These are phyloP conservation scores for Aristolochia contorta DNA, from an alignment of 164 flowering plant genomes.

Conservation along the genomic window DNA sequence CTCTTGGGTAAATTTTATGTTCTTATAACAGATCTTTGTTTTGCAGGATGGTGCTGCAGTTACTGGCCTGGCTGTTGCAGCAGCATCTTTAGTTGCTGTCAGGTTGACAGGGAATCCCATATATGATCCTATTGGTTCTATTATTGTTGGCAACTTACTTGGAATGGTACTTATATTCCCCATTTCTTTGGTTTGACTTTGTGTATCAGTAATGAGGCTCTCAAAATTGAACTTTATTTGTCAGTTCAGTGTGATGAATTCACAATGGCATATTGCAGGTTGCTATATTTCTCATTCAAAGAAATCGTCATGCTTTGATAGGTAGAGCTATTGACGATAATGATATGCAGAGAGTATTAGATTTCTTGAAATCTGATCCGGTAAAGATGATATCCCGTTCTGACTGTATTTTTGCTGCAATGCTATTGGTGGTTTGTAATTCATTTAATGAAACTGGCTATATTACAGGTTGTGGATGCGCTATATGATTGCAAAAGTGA, in stretches of 20 bases:
- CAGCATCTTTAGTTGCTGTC: constrained; percentile 86
- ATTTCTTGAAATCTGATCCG: constrained; percentile 76
- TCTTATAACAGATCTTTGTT: neutral
- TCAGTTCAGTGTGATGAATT: neutral
- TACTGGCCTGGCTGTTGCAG: constrained; percentile 85
- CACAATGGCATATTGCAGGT: constrained; percentile 41
- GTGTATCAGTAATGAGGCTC: neutral
- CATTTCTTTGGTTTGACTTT: neutral
- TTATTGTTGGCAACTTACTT: constrained; percentile 83
- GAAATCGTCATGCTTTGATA: constrained; percentile 93
- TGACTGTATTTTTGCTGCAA: neutral
- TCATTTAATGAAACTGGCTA: neutral
- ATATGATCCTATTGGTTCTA: constrained; percentile 93
- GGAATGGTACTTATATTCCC: constrained; percentile 58
- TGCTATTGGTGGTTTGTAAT: neutral
- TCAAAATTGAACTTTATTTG: neutral
- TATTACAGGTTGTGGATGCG: constrained; percentile 78
- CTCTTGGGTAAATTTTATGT: neutral
- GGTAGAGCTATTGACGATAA: constrained; percentile 97
- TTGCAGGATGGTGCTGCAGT: constrained; percentile 98
- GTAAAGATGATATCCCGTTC: constrained; percentile 24
- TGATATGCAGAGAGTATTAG: constrained; percentile 85
- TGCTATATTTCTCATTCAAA: constrained; percentile 91
- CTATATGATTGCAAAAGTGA: constrained; percentile 98
- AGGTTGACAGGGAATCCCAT: constrained; percentile 83